Evolutionary conservation across 192 early-diverging fungal genomes (phyloP).

Genomic region (Linnemannia exigua): DNA sequence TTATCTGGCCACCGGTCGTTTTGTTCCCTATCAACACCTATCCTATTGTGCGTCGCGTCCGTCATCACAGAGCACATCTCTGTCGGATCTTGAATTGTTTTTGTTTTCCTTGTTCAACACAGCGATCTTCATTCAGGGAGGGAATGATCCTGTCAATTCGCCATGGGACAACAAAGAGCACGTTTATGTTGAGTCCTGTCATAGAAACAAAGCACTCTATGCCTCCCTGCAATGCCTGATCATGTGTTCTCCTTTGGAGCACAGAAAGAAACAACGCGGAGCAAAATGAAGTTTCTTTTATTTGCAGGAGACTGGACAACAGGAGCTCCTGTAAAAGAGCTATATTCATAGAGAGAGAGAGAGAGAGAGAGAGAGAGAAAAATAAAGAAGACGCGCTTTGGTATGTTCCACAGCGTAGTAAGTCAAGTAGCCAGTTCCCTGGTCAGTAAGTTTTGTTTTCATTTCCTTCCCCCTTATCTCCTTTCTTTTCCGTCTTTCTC

Average conservation of each 20-base stretch:
- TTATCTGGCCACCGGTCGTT: not conserved
- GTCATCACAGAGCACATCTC: not conserved
- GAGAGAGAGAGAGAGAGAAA: too few relatives aligned
- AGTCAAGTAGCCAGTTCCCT: not conserved
- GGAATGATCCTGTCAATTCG: not conserved
- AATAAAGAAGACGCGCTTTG: not conserved
- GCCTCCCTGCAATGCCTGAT: not conserved
- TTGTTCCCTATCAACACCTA: not conserved
- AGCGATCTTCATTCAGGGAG: not conserved
- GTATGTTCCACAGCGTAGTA: too few relatives aligned
- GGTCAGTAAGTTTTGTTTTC: not conserved
- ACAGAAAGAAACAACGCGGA: not conserved
- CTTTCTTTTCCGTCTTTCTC: constrained; percentile 3
- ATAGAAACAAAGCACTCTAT: too few relatives aligned
- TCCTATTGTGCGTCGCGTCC: not conserved
- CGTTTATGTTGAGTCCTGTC: not conserved
- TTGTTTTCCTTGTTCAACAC: not conserved
- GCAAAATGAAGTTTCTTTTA: not conserved
- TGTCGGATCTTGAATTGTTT: not conserved
- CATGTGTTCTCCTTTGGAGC: not conserved
- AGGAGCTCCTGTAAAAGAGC: not conserved
- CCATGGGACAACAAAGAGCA: not conserved
- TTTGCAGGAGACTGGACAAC: not conserved
- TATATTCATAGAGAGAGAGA: not conserved
- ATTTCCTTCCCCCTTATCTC: not conserved